phyloP scores from a whole-genome alignment of 805 yeast species.

The Spathaspora passalidarum region DNA sequence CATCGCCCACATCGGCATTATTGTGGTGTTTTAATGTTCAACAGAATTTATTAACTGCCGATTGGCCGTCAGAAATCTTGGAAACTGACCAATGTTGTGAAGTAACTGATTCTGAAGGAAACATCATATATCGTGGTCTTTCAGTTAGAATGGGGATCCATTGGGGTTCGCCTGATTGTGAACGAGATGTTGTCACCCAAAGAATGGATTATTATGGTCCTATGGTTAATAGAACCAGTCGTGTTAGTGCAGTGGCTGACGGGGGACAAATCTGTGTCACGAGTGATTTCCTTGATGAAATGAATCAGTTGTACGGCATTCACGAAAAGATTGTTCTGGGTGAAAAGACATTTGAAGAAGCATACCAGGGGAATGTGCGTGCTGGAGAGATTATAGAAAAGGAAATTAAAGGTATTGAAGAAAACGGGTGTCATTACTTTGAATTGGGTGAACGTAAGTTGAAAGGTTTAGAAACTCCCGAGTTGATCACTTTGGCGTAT shows the following conservation, averaged over 20 bases:
- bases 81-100: slow-evolving; percentile 82
- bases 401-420: slow-evolving; percentile 63
- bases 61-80: slow-evolving; percentile 94
- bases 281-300: slow-evolving; percentile 74
- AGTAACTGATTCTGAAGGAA: slow-evolving; percentile 59
- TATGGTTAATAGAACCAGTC: slow-evolving; percentile 92
- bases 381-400: slow-evolving; percentile 59
- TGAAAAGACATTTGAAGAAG: slow-evolving; percentile 28
- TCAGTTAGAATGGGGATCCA: slow-evolving; percentile 98
- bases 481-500: slow-evolving; percentile 73
- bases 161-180: slow-evolving; percentile 98
- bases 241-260: slow-evolving; percentile 92
- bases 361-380: slow-evolving; percentile 43
- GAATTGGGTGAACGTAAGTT: slow-evolving; percentile 83
- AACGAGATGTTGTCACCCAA: slow-evolving; percentile 87
- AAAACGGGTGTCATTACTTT: slow-evolving; percentile 64
- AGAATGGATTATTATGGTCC: slow-evolving; percentile 99
- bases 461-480: slow-evolving; percentile 94
- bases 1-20: slow-evolving; percentile 84
- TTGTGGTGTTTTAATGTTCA: slow-evolving; percentile 96
- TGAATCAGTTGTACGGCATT: slow-evolving; percentile 52
- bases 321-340: slow-evolving; percentile 38
- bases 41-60: slow-evolving; percentile 71
- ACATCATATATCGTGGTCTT: slow-evolving; percentile 75
- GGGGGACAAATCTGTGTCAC: slow-evolving; percentile 97